phyloP scores from a whole-genome alignment of 2,329 filamentous ascomycete genomes.

The Dactylonectria macrodidyma region DNA sequence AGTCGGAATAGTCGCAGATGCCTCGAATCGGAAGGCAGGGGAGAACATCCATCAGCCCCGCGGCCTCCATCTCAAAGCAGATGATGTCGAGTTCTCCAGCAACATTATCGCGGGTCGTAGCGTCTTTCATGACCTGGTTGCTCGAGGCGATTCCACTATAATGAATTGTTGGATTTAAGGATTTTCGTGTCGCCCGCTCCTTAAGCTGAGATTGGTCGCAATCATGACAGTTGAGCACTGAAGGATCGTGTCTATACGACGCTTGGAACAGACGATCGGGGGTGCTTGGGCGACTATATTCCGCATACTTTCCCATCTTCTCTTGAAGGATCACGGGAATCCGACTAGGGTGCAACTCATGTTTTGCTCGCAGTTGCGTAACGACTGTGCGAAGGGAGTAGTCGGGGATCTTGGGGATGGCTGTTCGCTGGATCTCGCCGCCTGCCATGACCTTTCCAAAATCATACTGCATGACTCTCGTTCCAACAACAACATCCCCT shows the following conservation, averaged over 20 bases:
- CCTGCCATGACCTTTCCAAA: constrained; percentile 32
- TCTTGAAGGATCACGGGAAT: not conserved
- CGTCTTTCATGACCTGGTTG: no score
- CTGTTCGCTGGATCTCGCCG: constrained; percentile 28
- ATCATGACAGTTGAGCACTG: not conserved
- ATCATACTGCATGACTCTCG: constrained; percentile 39
- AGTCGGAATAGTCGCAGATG: no score
- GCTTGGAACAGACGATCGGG: no score
- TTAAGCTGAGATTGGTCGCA: not conserved
- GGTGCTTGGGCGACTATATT: no score
- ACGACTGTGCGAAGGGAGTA: constrained; percentile 18
- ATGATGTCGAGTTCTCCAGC: no score
- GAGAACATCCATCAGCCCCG: no score
- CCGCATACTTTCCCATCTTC: no score
- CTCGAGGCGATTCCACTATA: no score
- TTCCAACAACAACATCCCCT: constrained; percentile 41
- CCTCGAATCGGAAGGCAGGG: no score
- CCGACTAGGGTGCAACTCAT: constrained; percentile 8
- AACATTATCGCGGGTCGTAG: no score
- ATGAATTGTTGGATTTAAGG: no score
- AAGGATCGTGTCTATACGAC: not conserved
- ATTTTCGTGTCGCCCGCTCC: not conserved
- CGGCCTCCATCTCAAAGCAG: no score
- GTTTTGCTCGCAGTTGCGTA: constrained; percentile 21
- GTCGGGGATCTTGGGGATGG: constrained; percentile 9